Conservation (phyloP, 75 land plant genomes). For the Selaginella tamariscina region DNA sequence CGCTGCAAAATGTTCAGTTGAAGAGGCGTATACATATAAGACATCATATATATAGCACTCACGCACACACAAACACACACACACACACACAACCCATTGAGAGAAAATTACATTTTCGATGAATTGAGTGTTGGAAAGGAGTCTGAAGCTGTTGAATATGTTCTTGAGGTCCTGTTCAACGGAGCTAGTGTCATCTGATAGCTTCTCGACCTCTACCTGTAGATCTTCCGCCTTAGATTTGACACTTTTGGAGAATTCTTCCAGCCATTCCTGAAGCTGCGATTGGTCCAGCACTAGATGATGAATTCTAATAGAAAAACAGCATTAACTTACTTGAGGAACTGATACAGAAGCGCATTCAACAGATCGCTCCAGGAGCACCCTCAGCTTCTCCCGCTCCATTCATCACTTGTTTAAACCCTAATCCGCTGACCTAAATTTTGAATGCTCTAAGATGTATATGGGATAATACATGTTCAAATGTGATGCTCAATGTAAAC, state of each 20-base stretch:
- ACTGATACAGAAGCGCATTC: not conserved
- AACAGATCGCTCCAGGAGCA: not conserved
- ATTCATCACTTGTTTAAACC: not conserved
- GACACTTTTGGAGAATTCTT: slow-evolving; percentile 27
- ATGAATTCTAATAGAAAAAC: not conserved
- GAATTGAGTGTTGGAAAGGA: slow-evolving; percentile 31
- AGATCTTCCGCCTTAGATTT: slow-evolving; percentile 22
- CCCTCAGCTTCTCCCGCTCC: not conserved
- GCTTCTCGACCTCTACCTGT: slow-evolving; percentile 21
- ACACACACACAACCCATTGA: not conserved
- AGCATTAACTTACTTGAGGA: not conserved
- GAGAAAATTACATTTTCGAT: slow-evolving; percentile 37
- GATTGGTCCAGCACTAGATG: too few relatives aligned
- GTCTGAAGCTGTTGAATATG: slow-evolving; percentile 26
- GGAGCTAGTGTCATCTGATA: slow-evolving; percentile 22
- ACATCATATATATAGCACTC: not conserved
- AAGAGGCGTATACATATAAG: not conserved
- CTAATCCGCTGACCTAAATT: not conserved
- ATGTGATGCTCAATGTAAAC: too few relatives aligned
- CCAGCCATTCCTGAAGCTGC: slow-evolving; percentile 39
- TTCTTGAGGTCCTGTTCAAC: slow-evolving; percentile 34
- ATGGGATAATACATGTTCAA: too few relatives aligned
- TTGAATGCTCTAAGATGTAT: too few relatives aligned
- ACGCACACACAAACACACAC: not conserved
- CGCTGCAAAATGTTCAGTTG: slow-evolving; percentile 21